Percentiles rank a stretch among this genome's conserved stretches.
phyloP scores from a whole-genome alignment of 352 stramenopile genomes.

The Globisporangium camurandrum region DNA sequence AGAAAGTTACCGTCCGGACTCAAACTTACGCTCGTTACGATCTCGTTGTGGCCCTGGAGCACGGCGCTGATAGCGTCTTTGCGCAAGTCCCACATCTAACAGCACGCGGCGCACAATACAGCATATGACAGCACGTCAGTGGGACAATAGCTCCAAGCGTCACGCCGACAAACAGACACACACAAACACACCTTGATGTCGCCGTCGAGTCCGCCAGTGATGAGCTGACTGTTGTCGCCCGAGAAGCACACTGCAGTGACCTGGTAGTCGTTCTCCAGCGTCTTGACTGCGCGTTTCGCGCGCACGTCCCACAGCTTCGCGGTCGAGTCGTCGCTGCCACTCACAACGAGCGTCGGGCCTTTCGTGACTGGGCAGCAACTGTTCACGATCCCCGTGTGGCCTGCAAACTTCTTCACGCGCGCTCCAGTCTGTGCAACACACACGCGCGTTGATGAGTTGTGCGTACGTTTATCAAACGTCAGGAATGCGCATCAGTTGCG shows the following conservation, averaged over 20 bases:
- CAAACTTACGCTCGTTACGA: constrained; percentile 90
- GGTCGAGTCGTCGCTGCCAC: constrained; percentile 88
- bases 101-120: neutral
- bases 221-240: constrained; percentile 81
- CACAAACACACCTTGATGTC: constrained; percentile 65
- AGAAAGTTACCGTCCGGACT: constrained; percentile 91
- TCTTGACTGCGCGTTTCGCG: constrained; percentile 67
- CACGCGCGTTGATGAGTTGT: constrained; percentile 6
- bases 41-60: constrained; percentile 89
- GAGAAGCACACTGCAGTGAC: constrained; percentile 88
- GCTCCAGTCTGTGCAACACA: constrained; percentile 59
- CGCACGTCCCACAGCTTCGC: constrained; percentile 88
- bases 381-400: constrained; percentile 88
- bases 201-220: constrained; percentile 91
- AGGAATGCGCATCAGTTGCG: neutral
- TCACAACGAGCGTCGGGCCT: constrained; percentile 76
- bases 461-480: neutral
- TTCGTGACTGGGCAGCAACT: constrained; percentile 83
- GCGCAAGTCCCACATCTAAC: constrained; percentile 86
- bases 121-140: neutral
- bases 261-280: constrained; percentile 84
- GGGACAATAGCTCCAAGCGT: neutral
- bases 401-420: constrained; percentile 79
- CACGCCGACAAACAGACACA: too few relatives aligned
- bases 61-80: constrained; percentile 74